Base-by-base conservation (phyloP, 345 rosid genomes). In the Diplotaxis tenuifolia region DNA sequence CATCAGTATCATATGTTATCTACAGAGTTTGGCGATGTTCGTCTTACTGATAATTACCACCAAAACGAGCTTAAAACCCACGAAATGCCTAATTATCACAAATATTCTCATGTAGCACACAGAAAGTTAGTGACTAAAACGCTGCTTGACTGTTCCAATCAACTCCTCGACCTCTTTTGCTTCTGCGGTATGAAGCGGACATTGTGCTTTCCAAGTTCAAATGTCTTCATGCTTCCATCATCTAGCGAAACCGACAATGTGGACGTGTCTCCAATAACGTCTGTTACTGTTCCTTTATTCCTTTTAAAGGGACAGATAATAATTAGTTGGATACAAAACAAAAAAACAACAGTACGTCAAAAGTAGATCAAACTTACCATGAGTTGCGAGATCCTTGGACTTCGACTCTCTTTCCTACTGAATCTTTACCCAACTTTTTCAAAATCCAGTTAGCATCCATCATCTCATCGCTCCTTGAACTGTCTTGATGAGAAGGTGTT, bases 371-470 rank as follows among this genome's bases (percentile, higher is more conserved):
- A 80, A 74, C 82, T 82, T 70, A 96, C 97, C 99, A 96, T 63
- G 97, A 83, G 85, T 86, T 82, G 62, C 89, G 94, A 12, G 91
- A 88, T 80, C 88, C 84, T 70, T 84, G 96, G 83, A 95, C 92
- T 86, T 92, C 96, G 22, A 92, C 94, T 84, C 90, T 84, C 89
- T 92, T 96, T 56, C 98, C 99, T 80, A 88, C 73, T 29, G 96
- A 92, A 78, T 96, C 99, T 82, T 85, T 89, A 52, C 99, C 99
- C 84, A 96, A 75, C 80, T 86, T 92, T 72, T 92, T 90, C 75
- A 96, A 79, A 73, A 92, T 89, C 99, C 99, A 95, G 80, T 84
- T 89, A 73, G 99, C 99, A 80, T 88, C 96, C 96, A 88, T 84
- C 81, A 91, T 85, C 82, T 88, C 98, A 74, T 88, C 94, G 78